Base-by-base conservation (phyloP, 306 rosid species). In the Casuarina glauca region DNA sequence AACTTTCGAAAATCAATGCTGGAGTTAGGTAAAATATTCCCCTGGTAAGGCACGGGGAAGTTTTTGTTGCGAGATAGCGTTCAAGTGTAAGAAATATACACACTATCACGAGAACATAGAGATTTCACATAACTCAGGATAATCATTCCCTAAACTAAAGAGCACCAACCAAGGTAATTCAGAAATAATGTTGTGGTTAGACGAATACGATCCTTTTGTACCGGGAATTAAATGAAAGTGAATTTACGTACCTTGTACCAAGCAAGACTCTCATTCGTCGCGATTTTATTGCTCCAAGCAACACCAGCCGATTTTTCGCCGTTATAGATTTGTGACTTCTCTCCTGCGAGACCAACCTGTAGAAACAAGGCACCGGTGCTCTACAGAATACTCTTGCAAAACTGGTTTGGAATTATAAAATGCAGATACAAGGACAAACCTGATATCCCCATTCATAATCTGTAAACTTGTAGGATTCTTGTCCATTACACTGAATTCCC, bases 401-500 rank as follows among this genome's bases (percentile, higher is more conserved):
- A 9, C 3, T 64, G 20, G 39, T 64, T 13, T 9, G 32, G 4
- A 19, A 19, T 8, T 19, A 32, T 60, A 35, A 35, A 35, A 62
- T 36, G 35, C 19, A 12, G n/a, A 4, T 4, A 42, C 9, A 66
- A 11, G 57, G 42, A 41, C n/a, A 11, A 42, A 89, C 92, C 88
- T 89, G 88, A 74, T 91, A 88, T 74, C 90, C 97, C 97, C 97
- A 91, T 3, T 70, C 57, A 69, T 79, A 83, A 64, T 85, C 80
- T 58, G 84, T 83, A 58, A 91, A 86, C 67, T 86, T 73, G 51
- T 80, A 87, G 16, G 84, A 79, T 26, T 83, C 91, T 1, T 79
- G 44, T 61, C 74, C 13, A 11, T 73, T 83, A 46, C 94, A 89
- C 1, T 82, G 88, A 81, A 88, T 86, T 79, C 85, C 78, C 4